These are phyloP conservation scores for Tetrastigma voinierianum DNA, from an alignment of 164 flowering plant genomes.

Conservation along the genomic window DNA sequence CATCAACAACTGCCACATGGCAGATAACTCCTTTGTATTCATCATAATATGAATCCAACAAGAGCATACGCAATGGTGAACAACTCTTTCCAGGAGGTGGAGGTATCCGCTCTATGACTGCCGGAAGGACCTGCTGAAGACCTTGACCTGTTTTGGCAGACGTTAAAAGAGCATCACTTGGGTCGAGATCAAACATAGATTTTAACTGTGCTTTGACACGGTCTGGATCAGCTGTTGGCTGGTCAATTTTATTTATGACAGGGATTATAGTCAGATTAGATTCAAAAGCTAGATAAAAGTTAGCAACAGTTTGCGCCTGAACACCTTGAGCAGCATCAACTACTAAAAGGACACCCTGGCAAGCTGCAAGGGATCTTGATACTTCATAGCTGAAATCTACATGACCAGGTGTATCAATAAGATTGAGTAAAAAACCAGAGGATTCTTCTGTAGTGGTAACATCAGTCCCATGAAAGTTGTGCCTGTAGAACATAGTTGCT, in stretches of 20 bases:
- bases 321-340: constrained; percentile 99
- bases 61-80: constrained; percentile 79
- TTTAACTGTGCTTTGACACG: constrained; percentile 87
- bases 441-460: constrained; percentile 24
- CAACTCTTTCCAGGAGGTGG: constrained; percentile 75
- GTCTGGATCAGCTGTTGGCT: constrained; percentile 97
- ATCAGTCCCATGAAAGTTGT: constrained; percentile 30
- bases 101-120: constrained; percentile 90
- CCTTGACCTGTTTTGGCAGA: constrained; percentile 98
- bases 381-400: constrained; percentile 99
- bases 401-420: constrained; percentile 97
- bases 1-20: constrained; percentile 98
- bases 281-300: constrained; percentile 95
- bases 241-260: constrained; percentile 91
- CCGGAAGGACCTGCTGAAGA: constrained; percentile 92
- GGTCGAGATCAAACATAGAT: constrained; percentile 92
- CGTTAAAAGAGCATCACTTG: constrained; percentile 69
- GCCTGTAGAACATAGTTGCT: constrained; percentile 84
- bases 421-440: constrained; percentile 61
- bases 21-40: constrained; percentile 97
- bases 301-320: constrained; percentile 97
- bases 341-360: constrained; percentile 96
- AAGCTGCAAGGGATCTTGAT: constrained; percentile 96
- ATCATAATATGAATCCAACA: constrained; percentile 93
- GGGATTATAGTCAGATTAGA: constrained; percentile 83